Evolutionary conservation across 805 yeast species (phyloP), one percentile per base, ranked within the genome.

Genomic region (Saccharomycopsis oosterbeekiorum): DNA sequence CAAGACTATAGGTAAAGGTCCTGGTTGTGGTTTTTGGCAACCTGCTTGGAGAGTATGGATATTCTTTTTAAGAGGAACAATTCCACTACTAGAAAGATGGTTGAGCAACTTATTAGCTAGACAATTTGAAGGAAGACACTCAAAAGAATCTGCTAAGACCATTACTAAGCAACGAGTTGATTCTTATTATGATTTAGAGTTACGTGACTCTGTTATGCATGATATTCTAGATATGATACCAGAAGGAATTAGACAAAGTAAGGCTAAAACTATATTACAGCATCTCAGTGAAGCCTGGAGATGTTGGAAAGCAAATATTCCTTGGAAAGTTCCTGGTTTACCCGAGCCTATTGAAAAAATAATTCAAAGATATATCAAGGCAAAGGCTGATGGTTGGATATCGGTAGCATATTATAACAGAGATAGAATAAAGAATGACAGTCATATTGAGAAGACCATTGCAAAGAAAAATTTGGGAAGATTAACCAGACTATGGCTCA

Each of bases 21-120:
- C 99, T 1, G 99, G 99, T 0, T 89, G 96, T 75, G 99, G 99
- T 1, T 88, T 94, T 71, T 94, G 99, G 99, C 98, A 94, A 70
- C 99, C 99, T 0, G 89, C 97, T 0, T 94, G 98, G 99, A 77
- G 97, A 67, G 93, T 92, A 1, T 94, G 99, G 99, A 76, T 94
- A 1, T 88, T 84, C 59, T 93, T 93, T 72, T 73, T 94, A 75
- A 79, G 99, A 67, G 99, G 99, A 19, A 85, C 85, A 17, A 86
- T 91, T 26, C 99, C 99, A 0, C 73, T 94, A 58, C 75, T 94
- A 17, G 99, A 94, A 72, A 78, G 97, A 71, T 94, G 99, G 99
- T 76, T 94, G 37, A 96, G 97, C 1, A 94, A 94, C 67, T 76
- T 94, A 60, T 74, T 94, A 47, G 86, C 96, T 1, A 82, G 99